Evolutionary conservation across 768 basidiomycete species (phyloP), one percentile per base, ranked within the genome.

Genomic region (Boletus sp.): DNA sequence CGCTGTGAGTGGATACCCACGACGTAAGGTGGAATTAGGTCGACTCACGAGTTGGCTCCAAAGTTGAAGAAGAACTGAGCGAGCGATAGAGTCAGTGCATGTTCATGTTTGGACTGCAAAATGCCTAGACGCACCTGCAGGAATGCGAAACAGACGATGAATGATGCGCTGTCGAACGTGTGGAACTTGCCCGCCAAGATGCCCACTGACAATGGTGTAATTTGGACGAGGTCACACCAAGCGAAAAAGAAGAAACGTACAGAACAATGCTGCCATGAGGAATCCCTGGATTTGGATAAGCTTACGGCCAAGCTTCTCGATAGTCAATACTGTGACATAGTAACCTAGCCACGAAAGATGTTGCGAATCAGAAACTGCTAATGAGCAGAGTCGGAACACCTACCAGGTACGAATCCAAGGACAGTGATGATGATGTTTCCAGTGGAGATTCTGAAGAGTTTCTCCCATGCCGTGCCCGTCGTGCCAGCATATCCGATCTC

Each of bases 51-150:
- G 64, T 88, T 89, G 4, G 86, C 84, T 19, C 88, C 88, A 62
- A 88, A 90, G 73, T 90, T 89, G 77, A 89, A 89, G 77, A 89
- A 88, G 75, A 88, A 88, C 75, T 83, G 56, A 0, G 43, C 19
- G 15, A 7, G 19, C 23, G 23, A 38, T 10, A 55, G 29, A 15
- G 47, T 56, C 8, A 61, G 56, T n/a, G 19, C 8, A 42, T 27
- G 5, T 32, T 19, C 8, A 42, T 27, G 5, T 32, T 19, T 5
- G 13, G 7, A 11, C 15, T 19, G 33, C 4, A 1, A 50, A 13
- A 32, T 23, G 13, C n/a, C 29, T 39, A 30, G 9, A 54, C 63
- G 11, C 33, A 80, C 77, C 70, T 87, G 87, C 23, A 89, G 72
- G 60, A 90, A 70, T 0, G 87, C 77, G 64, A 91, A 91, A 72